Evolutionary conservation across 176 grass and related monocot species (phyloP).

Genomic region (Avena eriantha): DNA sequence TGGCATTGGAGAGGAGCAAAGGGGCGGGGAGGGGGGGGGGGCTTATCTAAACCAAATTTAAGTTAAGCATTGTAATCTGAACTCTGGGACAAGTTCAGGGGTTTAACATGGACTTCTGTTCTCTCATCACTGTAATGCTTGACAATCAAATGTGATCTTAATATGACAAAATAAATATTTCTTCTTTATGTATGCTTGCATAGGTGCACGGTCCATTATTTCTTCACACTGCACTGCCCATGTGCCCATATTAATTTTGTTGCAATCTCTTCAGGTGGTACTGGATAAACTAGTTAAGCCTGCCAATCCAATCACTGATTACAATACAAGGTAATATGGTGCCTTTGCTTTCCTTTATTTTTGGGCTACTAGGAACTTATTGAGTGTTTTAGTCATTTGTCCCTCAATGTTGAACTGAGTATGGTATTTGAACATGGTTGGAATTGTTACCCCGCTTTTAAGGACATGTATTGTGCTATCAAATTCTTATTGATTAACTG

Average conservation of each 20-base stretch:
- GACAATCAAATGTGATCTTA: constrained; percentile 6
- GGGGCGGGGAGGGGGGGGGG: no score
- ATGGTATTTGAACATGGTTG: constrained; percentile 1
- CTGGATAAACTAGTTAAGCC: constrained; percentile 97
- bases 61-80: not conserved
- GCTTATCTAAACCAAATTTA: not conserved
- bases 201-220: constrained; percentile 18
- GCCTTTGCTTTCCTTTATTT: constrained; percentile 15
- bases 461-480: not conserved
- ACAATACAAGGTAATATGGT: constrained; percentile 88
- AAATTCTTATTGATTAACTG: not conserved
- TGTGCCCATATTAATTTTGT: constrained; percentile 16
- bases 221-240: constrained; percentile 15
- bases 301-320: constrained; percentile 77
- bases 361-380: not conserved
- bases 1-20: no score
- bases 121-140: constrained; percentile 1
- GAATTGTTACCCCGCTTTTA: constrained; percentile 2
- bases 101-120: not conserved
- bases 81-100: not conserved
- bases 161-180: constrained; percentile 2
- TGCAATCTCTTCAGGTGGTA: constrained; percentile 70
- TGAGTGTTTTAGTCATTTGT: constrained; percentile 7
- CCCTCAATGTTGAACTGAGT: not conserved
- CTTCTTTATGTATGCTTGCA: constrained; percentile 21